Base-by-base conservation (phyloP, 257 asterid species). In the Jasminum sambac region DNA sequence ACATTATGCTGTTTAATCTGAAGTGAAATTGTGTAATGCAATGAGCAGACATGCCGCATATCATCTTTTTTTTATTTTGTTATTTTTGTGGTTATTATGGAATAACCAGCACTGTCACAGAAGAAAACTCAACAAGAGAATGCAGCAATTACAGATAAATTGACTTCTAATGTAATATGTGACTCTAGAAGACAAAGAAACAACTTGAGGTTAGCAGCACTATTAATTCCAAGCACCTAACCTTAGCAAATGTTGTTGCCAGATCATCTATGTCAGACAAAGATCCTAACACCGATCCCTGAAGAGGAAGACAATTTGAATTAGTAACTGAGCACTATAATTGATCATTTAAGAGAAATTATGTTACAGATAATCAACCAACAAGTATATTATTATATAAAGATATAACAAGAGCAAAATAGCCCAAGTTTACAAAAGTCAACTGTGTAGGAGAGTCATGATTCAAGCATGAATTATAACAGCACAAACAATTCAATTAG, bases 231-330 rank as follows among this genome's bases (percentile, higher is more conserved):
- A 74, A 67, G 59, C 52, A 72, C 57, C 89, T 68, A 63, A 89
- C 97, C 87, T 91, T 91, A 42, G 90, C 83, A 77, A 92, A 88
- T 40, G 90, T 87, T 64, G 97, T 87, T 11, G 95, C 76, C 75
- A 89, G 78, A 73, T 91, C 97, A 82, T 91, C 97, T 19, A 86
- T 71, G 39, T 86, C 96, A 16, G 97, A 86, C 69, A 87, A 74
- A 57, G 95, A 89, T 71, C 96, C 92, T 68, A 84, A 70, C 57
- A 82, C 89, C 21, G 88, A 83, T 63, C 88, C 96, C 97, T 84
- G 94, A n/a, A 74, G 25, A 42, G 30, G 59, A 36, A 41, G 36
- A 42, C 36, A 38, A 64, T 37, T 9, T n/a, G 67, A 72, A 67
- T 72, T 62, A 74, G 48, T 11, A 66, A 69, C 14, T 44, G 36